A percentile compares a stretch with the other conserved stretches of the same genome.
These are phyloP conservation scores for Beauveria australis DNA, from an alignment of 2,329 filamentous ascomycete species.

Conservation along the genomic window DNA sequence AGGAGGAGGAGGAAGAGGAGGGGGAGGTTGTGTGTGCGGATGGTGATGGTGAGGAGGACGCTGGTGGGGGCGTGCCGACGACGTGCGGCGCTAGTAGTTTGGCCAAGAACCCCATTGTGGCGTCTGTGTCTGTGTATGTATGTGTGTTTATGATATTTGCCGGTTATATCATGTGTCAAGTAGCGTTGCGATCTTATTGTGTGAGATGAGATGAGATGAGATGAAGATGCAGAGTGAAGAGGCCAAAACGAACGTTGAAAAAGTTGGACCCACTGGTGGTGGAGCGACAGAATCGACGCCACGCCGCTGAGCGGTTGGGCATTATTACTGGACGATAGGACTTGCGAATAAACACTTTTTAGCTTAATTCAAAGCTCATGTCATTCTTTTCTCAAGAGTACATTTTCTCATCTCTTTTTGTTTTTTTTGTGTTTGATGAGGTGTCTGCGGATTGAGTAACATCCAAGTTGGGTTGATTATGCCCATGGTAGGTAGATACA, in stretches of 20 bases:
- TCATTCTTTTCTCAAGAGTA: too few species aligned
- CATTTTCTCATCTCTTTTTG: too few species aligned
- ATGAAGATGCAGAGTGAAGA: background rate
- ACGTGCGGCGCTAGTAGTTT: conserved; percentile 9
- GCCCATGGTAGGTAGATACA: too few species aligned
- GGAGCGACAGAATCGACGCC: background rate
- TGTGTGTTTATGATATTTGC: background rate
- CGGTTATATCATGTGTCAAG: background rate
- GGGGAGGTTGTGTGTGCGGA: background rate
- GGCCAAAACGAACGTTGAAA: background rate
- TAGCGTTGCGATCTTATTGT: too few species aligned
- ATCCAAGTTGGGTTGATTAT: too few species aligned
- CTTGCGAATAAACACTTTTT: too few species aligned
- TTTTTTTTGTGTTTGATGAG: too few species aligned
- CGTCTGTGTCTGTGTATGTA: background rate
- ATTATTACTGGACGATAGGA: too few species aligned
- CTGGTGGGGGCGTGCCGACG: conserved; percentile 8
- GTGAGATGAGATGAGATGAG: background rate
- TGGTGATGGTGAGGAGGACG: conserved; percentile 8
- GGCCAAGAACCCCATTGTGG: conserved; percentile 7
- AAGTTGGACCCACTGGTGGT: background rate
- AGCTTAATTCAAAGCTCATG: too few species aligned
- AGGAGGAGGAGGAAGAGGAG: background rate
- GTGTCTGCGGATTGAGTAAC: too few species aligned
- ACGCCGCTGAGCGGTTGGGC: too few species aligned